These are phyloP conservation scores for Cystoderma amianthinum DNA, from an alignment of 768 basidiomycete species.

Conservation along the genomic window DNA sequence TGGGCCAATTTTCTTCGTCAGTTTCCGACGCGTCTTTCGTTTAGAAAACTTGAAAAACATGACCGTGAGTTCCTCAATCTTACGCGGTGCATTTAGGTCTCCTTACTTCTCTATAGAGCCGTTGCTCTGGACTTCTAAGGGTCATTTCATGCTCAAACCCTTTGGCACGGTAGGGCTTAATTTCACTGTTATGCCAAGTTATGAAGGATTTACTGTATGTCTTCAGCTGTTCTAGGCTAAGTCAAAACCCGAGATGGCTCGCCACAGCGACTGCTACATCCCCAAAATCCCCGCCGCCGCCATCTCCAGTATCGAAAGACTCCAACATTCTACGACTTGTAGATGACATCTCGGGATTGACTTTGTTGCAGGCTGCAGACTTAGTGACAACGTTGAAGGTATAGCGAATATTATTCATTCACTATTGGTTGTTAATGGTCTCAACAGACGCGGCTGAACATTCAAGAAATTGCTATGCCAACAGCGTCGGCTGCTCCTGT, in stretches of 20 bases:
- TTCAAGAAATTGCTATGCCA: slow-evolving; percentile 95
- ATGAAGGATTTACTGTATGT: slow-evolving; percentile 3
- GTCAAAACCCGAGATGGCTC: slow-evolving; percentile 44
- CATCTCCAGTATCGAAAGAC: slow-evolving; percentile 39
- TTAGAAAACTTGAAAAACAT: slow-evolving; percentile 21
- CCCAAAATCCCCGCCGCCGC: slow-evolving; percentile 31
- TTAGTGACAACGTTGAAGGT: slow-evolving; percentile 90
- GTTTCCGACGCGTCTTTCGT: slow-evolving; percentile 14
- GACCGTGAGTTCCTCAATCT: slow-evolving; percentile 28
- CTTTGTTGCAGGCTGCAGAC: slow-evolving; percentile 92
- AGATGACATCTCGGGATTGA: slow-evolving; percentile 84
- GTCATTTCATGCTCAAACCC: slow-evolving; percentile 31
- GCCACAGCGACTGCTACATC: slow-evolving; percentile 46
- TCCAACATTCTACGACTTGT: slow-evolving; percentile 78
- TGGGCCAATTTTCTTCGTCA: slow-evolving; percentile 25
- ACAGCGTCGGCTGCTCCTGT: slow-evolving; percentile 58
- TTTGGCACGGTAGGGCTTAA: slow-evolving; percentile 24
- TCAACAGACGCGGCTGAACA: slow-evolving; percentile 80
- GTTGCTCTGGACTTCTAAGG: slow-evolving; percentile 34
- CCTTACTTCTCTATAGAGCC: slow-evolving; percentile 27
- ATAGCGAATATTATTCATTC: slow-evolving; percentile 8
- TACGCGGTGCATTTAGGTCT: slow-evolving; percentile 3
- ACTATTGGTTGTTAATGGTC: slow-evolving; percentile 1
- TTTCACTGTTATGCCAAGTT: slow-evolving; percentile 4
- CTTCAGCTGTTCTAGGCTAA: slow-evolving; percentile 28